A percentile compares a stretch with the other conserved stretches of the same genome.
phyloP scores from a whole-genome alignment of 805 yeast genomes.

The Hyphopichia homilentoma region DNA sequence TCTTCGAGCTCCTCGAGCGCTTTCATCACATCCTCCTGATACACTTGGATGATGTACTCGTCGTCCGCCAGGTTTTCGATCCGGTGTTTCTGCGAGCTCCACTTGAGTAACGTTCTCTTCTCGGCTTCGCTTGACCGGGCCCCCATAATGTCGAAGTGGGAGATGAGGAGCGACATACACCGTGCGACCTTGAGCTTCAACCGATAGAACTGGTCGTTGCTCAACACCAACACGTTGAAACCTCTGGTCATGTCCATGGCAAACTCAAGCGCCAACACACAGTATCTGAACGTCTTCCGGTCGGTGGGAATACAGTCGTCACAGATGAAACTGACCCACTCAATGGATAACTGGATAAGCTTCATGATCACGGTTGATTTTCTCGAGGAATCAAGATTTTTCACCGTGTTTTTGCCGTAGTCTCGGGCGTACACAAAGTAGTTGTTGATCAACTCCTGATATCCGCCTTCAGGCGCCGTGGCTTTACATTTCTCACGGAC shows the following conservation, averaged over 20 bases:
- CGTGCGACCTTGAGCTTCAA: slow-evolving; percentile 85
- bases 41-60: slow-evolving; percentile 39
- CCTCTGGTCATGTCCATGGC: slow-evolving; percentile 94
- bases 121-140: slow-evolving; percentile 80
- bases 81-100: slow-evolving; percentile 52
- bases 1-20: slow-evolving; percentile 64
- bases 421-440: slow-evolving; percentile 78
- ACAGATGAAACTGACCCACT: slow-evolving; percentile 89
- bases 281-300: slow-evolving; percentile 89
- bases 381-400: slow-evolving; percentile 58
- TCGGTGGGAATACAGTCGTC: slow-evolving; percentile 95
- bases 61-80: slow-evolving; percentile 43
- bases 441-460: slow-evolving; percentile 74
- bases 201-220: slow-evolving; percentile 67
- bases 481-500: slow-evolving; percentile 53
- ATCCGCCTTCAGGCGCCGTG: slow-evolving; percentile 46
- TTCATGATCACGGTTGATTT: slow-evolving; percentile 67
- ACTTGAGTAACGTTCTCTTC: slow-evolving; percentile 50
- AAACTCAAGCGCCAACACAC: slow-evolving; percentile 92
- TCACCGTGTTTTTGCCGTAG: slow-evolving; percentile 68
- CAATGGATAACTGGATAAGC: slow-evolving; percentile 72
- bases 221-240: slow-evolving; percentile 76
- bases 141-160: slow-evolving; percentile 98
- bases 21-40: slow-evolving; percentile 64
- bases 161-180: slow-evolving; percentile 87